A percentile compares a stretch with the other conserved stretches of the same genome.
Conservation (phyloP, 371 early-diverging fungal species). For the Vairimorpha necatrix region DNA sequence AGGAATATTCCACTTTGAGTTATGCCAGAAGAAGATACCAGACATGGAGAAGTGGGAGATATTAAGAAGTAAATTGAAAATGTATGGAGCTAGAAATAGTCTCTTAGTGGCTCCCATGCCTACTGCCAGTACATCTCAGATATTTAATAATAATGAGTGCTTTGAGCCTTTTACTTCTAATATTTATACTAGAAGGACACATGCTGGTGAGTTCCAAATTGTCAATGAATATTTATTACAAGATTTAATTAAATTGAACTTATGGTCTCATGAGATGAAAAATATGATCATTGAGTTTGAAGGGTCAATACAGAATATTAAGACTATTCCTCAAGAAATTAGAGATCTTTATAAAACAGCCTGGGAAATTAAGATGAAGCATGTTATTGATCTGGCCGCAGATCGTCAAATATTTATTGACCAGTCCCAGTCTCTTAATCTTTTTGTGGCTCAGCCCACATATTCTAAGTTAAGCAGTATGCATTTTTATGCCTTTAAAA, state of each 20-base stretch:
- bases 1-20: slow-evolving; percentile 87
- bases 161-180: slow-evolving; percentile 97
- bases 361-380: slow-evolving; percentile 87
- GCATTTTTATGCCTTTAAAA: slow-evolving; percentile 98
- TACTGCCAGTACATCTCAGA: slow-evolving; percentile 95
- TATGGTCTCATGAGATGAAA: slow-evolving; percentile 91
- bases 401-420: slow-evolving; percentile 95
- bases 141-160: slow-evolving; percentile 94
- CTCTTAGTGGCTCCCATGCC: slow-evolving; percentile 97
- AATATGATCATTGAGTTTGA: slow-evolving; percentile 86
- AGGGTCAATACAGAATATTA: slow-evolving; percentile 81
- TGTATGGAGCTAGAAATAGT: slow-evolving; percentile 90
- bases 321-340: slow-evolving; percentile 77
- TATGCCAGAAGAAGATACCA: slow-evolving; percentile 74
- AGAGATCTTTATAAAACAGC: slow-evolving; percentile 92
- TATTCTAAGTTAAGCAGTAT: slow-evolving; percentile 84
- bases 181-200: slow-evolving; percentile 90
- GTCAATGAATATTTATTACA: slow-evolving; percentile 90
- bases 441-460: slow-evolving; percentile 83
- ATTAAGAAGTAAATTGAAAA: slow-evolving; percentile 74
- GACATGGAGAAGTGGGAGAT: slow-evolving; percentile 82
- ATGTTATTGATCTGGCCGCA: slow-evolving; percentile 70
- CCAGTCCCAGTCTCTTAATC: slow-evolving; percentile 94
- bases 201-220: slow-evolving; percentile 97
- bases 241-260: slow-evolving; percentile 78